Percentiles rank a stretch among this genome's conserved stretches.
These are phyloP conservation scores for Cotoneaster glaucophyllus DNA, from an alignment of 306 rosid species.

Conservation along the genomic window DNA sequence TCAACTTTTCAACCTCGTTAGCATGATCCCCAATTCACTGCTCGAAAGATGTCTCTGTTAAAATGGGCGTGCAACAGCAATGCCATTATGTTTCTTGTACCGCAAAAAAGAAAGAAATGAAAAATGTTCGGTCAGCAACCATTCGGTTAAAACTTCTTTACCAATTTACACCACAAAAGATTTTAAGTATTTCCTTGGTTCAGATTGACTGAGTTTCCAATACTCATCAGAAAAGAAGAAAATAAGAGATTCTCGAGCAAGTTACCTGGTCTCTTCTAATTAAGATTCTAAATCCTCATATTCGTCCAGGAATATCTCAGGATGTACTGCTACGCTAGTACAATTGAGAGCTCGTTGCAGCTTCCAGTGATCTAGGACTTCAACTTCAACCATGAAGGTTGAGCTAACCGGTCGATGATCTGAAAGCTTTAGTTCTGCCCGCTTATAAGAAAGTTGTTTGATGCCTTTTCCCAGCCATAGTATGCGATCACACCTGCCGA, in stretches of 20 bases:
- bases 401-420: slow-evolving; percentile 91
- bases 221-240: background rate
- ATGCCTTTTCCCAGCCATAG: slow-evolving; percentile 81
- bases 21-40: slow-evolving; percentile 4
- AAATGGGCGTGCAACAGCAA: background rate
- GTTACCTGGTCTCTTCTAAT: slow-evolving; percentile 16
- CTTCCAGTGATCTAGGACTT: slow-evolving; percentile 77
- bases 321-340: slow-evolving; percentile 58
- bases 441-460: slow-evolving; percentile 56
- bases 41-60: slow-evolving; percentile 3
- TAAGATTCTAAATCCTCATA: slow-evolving; percentile 22
- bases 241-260: background rate
- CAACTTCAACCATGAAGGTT: slow-evolving; percentile 63
- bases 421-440: slow-evolving; percentile 58
- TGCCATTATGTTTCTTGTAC: background rate
- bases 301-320: slow-evolving; percentile 52
- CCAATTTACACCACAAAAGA: background rate
- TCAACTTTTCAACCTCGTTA: slow-evolving; percentile 4
- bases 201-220: background rate
- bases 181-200: background rate
- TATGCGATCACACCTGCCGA: slow-evolving; percentile 87
- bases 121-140: background rate
- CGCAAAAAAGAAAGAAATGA: background rate
- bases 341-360: slow-evolving; percentile 62
- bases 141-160: background rate